A percentile compares a stretch with the other conserved stretches of the same genome.
Evolutionary conservation across 352 stramenopile species (phyloP).

Genomic region (Pythium monospermum): DNA sequence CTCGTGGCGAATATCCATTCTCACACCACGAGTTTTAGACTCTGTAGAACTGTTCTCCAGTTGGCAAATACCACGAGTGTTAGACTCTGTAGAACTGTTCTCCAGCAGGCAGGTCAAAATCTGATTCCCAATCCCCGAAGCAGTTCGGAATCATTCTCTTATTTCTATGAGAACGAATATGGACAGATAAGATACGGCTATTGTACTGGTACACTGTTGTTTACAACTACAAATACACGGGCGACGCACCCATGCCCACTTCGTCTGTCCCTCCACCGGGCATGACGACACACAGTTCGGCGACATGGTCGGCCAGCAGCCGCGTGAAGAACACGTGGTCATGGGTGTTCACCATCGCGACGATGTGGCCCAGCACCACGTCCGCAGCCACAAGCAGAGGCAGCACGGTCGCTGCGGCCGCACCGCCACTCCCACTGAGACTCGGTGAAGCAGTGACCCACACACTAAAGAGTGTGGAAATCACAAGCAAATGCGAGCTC

Average conservation of each 20-base stretch:
- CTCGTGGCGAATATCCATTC: too few species aligned
- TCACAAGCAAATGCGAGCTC: slow-evolving; percentile 22
- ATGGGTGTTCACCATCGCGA: slow-evolving; percentile 27
- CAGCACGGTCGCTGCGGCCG: too few species aligned
- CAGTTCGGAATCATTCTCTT: too few species aligned
- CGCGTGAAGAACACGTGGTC: slow-evolving; percentile 40
- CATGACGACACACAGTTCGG: slow-evolving; percentile 29
- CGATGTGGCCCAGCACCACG: slow-evolving; percentile 29
- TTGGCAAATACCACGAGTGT: too few species aligned
- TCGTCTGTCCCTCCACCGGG: not conserved
- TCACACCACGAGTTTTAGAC: too few species aligned
- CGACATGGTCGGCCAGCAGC: slow-evolving; percentile 39
- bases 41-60: too few species aligned
- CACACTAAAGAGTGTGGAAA: slow-evolving; percentile 17
- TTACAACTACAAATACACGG: slow-evolving; percentile 16
- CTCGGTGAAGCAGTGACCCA: slow-evolving; percentile 11
- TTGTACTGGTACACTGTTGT: not conserved
- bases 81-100: too few species aligned
- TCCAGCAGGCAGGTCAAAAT: too few species aligned
- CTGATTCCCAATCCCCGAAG: too few species aligned
- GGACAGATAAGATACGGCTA: too few species aligned
- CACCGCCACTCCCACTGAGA: slow-evolving; percentile 18
- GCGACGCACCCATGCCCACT: slow-evolving; percentile 5
- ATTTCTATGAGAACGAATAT: not conserved
- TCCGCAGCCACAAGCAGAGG: slow-evolving; percentile 40